phyloP scores from a whole-genome alignment of 192 early-diverging fungal genomes.

The Diversispora eburnea region DNA sequence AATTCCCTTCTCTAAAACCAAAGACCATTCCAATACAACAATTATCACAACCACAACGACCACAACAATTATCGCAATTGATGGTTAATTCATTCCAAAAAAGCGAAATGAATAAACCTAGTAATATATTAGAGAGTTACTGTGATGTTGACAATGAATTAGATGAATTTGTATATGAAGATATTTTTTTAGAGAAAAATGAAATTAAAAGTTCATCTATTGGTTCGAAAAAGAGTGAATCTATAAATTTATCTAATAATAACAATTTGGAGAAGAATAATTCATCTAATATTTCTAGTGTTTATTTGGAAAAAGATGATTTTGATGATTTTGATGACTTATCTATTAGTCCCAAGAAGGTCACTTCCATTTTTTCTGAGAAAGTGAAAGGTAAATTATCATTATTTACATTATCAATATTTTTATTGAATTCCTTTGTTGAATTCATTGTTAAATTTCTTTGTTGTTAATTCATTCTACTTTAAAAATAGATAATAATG shows the following conservation, averaged over 20 bases:
- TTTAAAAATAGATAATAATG: no score
- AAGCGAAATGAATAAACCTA: constrained; percentile 3
- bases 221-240: not conserved
- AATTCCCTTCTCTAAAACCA: not conserved
- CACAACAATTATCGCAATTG: not conserved
- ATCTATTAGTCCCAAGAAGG: no score
- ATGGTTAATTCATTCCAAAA: not conserved
- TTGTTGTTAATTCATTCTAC: no score
- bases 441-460: no score
- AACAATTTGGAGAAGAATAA: not conserved
- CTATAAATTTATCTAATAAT: not conserved
- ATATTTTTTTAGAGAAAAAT: not conserved
- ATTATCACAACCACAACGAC: not conserved
- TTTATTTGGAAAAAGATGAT: no score
- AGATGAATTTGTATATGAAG: constrained; percentile 2
- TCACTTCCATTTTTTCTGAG: no score
- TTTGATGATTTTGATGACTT: no score
- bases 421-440: no score
- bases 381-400: no score
- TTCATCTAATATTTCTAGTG: no score
- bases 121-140: not conserved
- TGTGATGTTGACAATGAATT: constrained; percentile 13
- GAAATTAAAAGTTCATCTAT: not conserved
- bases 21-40: not conserved
- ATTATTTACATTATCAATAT: no score